Percentiles rank a stretch among this genome's conserved stretches.
These are phyloP conservation scores for Mycena belliarum DNA, from an alignment of 768 basidiomycete genomes.

Conservation along the genomic window DNA sequence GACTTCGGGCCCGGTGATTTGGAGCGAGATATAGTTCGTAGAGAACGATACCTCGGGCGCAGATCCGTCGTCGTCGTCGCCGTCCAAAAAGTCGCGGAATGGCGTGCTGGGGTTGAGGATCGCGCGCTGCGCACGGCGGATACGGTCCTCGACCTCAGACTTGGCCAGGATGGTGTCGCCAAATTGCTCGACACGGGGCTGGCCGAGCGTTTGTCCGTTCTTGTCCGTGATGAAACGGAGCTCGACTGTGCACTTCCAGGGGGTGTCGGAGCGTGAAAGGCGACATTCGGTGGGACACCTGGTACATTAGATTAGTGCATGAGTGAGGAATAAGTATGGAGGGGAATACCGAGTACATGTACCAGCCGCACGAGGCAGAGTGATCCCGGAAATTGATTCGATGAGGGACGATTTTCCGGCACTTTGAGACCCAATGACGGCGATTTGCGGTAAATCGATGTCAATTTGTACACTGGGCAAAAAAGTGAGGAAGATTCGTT, in stretches of 20 bases:
- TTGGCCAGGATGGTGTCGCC: constrained; percentile 53
- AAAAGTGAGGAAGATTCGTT: neutral
- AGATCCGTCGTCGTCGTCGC: constrained; percentile 33
- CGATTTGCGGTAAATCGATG: constrained; percentile 73
- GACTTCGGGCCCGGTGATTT: constrained; percentile 59
- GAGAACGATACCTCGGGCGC: constrained; percentile 47
- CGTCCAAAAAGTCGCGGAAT: constrained; percentile 38
- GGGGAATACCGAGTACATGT: constrained; percentile 66
- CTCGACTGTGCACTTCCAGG: constrained; percentile 55
- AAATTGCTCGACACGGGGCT: constrained; percentile 42
- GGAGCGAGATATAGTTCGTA: constrained; percentile 54
- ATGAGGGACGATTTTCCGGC: constrained; percentile 80
- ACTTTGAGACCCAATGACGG: constrained; percentile 71
- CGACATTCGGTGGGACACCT: constrained; percentile 64
- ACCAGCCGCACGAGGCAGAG: constrained; percentile 53
- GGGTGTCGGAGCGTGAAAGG: constrained; percentile 38
- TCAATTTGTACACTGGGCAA: constrained; percentile 61
- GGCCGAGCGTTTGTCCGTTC: constrained; percentile 38
- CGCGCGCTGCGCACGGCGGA: constrained; percentile 64
- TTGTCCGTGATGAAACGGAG: constrained; percentile 46
- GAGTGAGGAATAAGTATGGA: neutral
- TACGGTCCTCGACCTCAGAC: constrained; percentile 60
- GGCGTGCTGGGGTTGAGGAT: constrained; percentile 57
- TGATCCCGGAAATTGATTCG: constrained; percentile 74
- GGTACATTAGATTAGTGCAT: neutral